A percentile compares a stretch with the other conserved stretches of the same genome.
These are phyloP conservation scores for Eucalyptus regnans DNA, from an alignment of 345 rosid species.

Conservation along the genomic window DNA sequence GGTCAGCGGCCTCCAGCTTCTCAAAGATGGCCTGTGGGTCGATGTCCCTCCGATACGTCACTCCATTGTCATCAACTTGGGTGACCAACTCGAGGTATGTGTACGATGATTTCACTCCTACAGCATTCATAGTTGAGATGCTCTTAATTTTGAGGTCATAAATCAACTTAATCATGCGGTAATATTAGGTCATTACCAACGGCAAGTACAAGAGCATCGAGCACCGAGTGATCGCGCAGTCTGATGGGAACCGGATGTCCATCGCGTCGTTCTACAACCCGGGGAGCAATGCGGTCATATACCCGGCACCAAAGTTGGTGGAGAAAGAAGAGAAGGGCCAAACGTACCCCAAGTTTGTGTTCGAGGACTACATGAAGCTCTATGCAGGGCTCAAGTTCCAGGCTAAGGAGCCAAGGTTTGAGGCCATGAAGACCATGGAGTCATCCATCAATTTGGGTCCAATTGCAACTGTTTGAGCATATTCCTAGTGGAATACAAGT, in stretches of 20 bases:
- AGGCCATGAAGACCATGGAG: constrained; percentile 53
- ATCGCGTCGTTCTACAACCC: constrained; percentile 89
- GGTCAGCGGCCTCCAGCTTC: constrained; percentile 93
- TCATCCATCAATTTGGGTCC: constrained; percentile 12
- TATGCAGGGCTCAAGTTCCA: constrained; percentile 70
- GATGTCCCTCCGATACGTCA: constrained; percentile 93
- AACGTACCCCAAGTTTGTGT: constrained; percentile 66
- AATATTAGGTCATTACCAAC: constrained; percentile 57
- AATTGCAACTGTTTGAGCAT: constrained; percentile 15
- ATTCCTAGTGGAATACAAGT: neutral
- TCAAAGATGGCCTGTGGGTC: constrained; percentile 78
- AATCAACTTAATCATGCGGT: neutral
- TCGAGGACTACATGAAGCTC: constrained; percentile 83
- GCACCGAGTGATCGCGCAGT: constrained; percentile 66
- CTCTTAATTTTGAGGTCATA: neutral
- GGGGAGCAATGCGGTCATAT: constrained; percentile 61
- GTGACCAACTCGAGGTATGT: constrained; percentile 83
- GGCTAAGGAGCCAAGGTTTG: constrained; percentile 82
- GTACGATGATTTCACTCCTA: too few species aligned
- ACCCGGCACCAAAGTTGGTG: constrained; percentile 50
- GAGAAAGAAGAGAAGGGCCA: constrained; percentile 25
- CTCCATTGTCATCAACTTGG: constrained; percentile 83
- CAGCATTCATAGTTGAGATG: neutral
- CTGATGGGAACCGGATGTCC: constrained; percentile 78
- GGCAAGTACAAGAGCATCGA: constrained; percentile 81